phyloP scores from a whole-genome alignment of 306 rosid species.

The Cercis canadensis region DNA sequence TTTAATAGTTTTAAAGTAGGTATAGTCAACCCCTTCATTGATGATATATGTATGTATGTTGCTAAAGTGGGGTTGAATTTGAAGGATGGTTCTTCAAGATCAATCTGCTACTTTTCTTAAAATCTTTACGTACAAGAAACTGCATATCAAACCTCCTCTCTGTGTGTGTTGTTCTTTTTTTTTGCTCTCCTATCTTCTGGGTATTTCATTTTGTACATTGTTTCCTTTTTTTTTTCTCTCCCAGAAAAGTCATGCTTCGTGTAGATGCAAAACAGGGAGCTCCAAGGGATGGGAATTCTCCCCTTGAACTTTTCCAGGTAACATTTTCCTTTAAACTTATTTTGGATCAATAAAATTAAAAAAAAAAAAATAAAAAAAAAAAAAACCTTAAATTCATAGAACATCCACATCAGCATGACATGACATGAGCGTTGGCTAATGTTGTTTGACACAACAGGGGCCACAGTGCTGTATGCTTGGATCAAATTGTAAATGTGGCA shows the following conservation, averaged over 20 bases:
- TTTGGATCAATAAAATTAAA: slow-evolving; percentile 9
- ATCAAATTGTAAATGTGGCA: too few species aligned
- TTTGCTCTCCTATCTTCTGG: slow-evolving; percentile 18
- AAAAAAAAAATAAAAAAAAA: background rate
- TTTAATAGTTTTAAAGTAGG: background rate
- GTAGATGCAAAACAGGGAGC: slow-evolving; percentile 98
- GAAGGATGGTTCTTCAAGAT: background rate
- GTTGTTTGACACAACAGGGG: background rate
- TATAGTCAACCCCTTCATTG: slow-evolving; percentile 17
- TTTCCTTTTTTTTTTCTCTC: slow-evolving; percentile 14
- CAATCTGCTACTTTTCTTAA: too few species aligned
- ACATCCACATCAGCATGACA: background rate
- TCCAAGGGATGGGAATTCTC: slow-evolving; percentile 89
- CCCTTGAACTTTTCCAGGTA: slow-evolving; percentile 92
- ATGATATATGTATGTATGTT: slow-evolving; percentile 18
- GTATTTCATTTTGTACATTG: slow-evolving; percentile 26
- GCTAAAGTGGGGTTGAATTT: slow-evolving; percentile 6
- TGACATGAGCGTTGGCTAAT: background rate
- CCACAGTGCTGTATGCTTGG: background rate
- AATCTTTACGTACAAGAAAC: slow-evolving; percentile 20
- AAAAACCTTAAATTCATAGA: slow-evolving; percentile 25
- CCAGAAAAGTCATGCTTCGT: slow-evolving; percentile 89
- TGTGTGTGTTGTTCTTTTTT: background rate
- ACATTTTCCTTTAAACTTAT: slow-evolving; percentile 16
- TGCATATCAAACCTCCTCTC: slow-evolving; percentile 6